These are phyloP conservation scores for Candolleomyces eurysporus DNA, from an alignment of 768 basidiomycete genomes.

Conservation along the genomic window DNA sequence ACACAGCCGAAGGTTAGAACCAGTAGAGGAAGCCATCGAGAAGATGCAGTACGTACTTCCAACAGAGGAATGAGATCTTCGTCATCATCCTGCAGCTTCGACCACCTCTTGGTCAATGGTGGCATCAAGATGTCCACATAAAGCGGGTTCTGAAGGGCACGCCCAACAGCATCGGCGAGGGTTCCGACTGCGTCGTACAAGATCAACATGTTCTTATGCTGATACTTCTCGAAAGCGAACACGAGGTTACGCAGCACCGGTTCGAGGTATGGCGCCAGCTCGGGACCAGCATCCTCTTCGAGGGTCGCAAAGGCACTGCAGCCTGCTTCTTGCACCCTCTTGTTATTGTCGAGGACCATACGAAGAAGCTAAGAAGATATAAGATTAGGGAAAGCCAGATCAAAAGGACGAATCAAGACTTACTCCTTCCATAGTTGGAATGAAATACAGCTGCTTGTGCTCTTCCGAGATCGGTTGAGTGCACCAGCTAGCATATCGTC, in stretches of 20 bases:
- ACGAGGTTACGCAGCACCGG: conserved; percentile 94
- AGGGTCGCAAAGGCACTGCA: conserved; percentile 98
- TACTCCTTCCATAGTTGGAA: conserved; percentile 98
- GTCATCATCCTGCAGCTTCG: conserved; percentile 87
- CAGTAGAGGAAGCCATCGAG: background rate
- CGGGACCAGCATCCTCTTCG: conserved; percentile 92
- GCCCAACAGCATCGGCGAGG: conserved; percentile 92
- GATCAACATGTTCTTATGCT: conserved; percentile 99
- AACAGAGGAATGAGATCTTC: conserved; percentile 91
- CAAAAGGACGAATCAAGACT: conserved; percentile 14
- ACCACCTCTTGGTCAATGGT: conserved; percentile 86
- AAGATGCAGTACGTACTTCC: conserved; percentile 57
- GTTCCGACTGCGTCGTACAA: conserved; percentile 99
- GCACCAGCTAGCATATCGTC: conserved; percentile 97
- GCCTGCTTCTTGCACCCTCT: conserved; percentile 98
- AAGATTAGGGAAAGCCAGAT: background rate
- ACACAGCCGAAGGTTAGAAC: background rate
- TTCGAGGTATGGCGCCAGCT: conserved; percentile 90
- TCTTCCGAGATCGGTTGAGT: conserved; percentile 82
- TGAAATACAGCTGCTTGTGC: conserved; percentile 87
- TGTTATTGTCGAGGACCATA: conserved; percentile 98
- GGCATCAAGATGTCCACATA: conserved; percentile 98
- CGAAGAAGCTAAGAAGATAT: conserved; percentile 73
- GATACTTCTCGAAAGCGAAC: conserved; percentile 96
- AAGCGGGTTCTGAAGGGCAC: conserved; percentile 77